Evolutionary conservation across 148 eudicot species (phyloP).

Genomic region (Rheum nobile): DNA sequence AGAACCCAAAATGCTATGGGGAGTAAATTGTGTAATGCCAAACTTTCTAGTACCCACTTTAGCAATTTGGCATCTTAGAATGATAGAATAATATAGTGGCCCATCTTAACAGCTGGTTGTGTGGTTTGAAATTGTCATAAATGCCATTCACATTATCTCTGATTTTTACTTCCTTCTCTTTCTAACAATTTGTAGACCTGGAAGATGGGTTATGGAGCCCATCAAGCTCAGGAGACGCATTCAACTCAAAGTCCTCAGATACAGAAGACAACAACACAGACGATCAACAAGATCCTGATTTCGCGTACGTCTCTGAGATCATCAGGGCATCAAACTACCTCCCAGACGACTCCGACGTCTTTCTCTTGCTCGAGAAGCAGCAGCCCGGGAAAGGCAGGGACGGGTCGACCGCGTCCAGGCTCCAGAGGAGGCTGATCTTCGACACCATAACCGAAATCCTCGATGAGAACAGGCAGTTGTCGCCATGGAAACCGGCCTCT

Average conservation of each 20-base stretch:
- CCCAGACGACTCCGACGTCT: conserved; percentile 45
- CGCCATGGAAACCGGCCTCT: conserved; percentile 55
- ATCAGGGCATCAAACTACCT: conserved; percentile 49
- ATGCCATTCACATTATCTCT: neutral
- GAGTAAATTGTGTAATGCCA: conserved; percentile 1
- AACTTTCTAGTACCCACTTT: neutral
- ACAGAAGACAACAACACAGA: conserved; percentile 24
- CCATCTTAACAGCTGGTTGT: neutral
- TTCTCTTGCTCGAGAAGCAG: conserved; percentile 69
- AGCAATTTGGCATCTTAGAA: neutral
- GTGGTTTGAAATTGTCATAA: neutral
- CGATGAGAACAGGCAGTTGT: conserved; percentile 33
- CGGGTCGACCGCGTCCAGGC: conserved; percentile 19
- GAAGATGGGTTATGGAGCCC: conserved; percentile 80
- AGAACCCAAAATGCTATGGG: neutral
- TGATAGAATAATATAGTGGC: neutral
- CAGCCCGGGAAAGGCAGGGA: conserved; percentile 40
- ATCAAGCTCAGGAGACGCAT: conserved; percentile 21
- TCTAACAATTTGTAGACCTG: conserved; percentile 20
- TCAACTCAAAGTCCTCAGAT: conserved; percentile 16
- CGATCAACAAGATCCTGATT: conserved; percentile 27
- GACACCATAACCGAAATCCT: conserved; percentile 55
- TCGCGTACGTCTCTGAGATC: conserved; percentile 57
- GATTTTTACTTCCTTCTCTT: conserved; percentile 3
- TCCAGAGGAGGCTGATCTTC: conserved; percentile 54